These are phyloP conservation scores for Lichenothelia convexa DNA, from an alignment of 495 filamentous ascomycete genomes.

Conservation along the genomic window DNA sequence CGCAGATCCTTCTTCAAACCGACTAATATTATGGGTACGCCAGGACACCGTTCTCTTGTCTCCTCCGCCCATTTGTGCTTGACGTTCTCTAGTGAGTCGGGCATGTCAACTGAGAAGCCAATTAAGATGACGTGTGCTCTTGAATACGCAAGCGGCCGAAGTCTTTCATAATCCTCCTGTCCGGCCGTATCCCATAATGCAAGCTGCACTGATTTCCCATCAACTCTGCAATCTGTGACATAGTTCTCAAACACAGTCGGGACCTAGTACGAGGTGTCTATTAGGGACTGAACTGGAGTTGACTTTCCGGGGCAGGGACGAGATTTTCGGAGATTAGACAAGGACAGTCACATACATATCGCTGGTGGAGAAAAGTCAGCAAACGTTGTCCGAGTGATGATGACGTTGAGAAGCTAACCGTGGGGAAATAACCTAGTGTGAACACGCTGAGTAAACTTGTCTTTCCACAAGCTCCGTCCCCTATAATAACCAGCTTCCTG, in stretches of 20 bases:
- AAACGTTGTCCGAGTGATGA: background rate
- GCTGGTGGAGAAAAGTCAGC: conserved; percentile 4
- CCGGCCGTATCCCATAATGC: conserved; percentile 31
- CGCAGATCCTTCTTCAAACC: conserved; percentile 96
- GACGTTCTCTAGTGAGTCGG: conserved; percentile 94
- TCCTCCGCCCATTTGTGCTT: conserved; percentile 99
- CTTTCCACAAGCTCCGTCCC: conserved; percentile 96
- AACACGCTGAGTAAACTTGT: conserved; percentile 96
- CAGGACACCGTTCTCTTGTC: conserved; percentile 83
- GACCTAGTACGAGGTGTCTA: conserved; percentile 3
- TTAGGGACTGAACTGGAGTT: background rate
- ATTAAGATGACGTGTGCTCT: conserved; percentile 97
- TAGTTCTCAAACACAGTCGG: conserved; percentile 31
- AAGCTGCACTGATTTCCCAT: conserved; percentile 29
- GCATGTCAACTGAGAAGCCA: conserved; percentile 87
- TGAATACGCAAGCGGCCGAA: conserved; percentile 89
- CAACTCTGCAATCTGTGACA: conserved; percentile 28
- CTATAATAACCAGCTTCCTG: conserved; percentile 98
- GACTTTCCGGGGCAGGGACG: background rate
- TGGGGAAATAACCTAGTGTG: conserved; percentile 94
- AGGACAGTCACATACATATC: conserved; percentile 7
- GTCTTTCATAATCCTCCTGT: conserved; percentile 36
- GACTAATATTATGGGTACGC: conserved; percentile 88
- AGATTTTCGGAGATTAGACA: background rate
- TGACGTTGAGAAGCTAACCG: conserved; percentile 37